phyloP scores from a whole-genome alignment of 2,329 filamentous ascomycete species.

The Cytospora schulzeri region DNA sequence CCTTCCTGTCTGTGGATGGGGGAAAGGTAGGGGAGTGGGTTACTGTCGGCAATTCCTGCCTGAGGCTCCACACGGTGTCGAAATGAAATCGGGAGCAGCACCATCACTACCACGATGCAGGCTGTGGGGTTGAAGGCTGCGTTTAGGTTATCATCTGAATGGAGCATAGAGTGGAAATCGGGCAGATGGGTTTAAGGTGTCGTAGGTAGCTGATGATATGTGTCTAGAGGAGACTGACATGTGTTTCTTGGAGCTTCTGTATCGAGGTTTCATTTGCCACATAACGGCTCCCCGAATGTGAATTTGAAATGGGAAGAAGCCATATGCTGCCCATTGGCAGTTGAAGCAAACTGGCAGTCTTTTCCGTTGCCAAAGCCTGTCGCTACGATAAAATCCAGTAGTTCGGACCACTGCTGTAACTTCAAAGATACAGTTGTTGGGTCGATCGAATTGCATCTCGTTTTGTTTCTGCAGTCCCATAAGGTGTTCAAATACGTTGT shows the following conservation, averaged over 20 bases:
- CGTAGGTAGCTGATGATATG: background rate
- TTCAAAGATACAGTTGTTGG: too few relatives aligned
- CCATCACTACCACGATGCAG: too few relatives aligned
- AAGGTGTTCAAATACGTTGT: background rate
- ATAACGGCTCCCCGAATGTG: background rate
- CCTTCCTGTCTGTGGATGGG: constrained; percentile 35
- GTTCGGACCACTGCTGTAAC: background rate
- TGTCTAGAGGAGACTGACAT: background rate
- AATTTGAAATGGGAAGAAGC: background rate
- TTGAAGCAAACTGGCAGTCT: background rate
- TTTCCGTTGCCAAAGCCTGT: background rate
- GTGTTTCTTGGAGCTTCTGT: background rate
- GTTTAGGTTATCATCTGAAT: too few relatives aligned
- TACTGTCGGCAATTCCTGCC: too few relatives aligned
- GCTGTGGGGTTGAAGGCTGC: too few relatives aligned
- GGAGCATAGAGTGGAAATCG: too few relatives aligned
- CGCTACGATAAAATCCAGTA: background rate
- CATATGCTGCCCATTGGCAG: background rate
- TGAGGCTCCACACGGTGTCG: too few relatives aligned
- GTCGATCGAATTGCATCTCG: background rate
- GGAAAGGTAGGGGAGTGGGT: too few relatives aligned
- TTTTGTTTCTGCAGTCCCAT: background rate
- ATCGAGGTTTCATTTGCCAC: background rate
- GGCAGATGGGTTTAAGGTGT: too few relatives aligned
- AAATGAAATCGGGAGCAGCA: too few relatives aligned